Percentiles rank a stretch among this genome's conserved stretches.
Evolutionary conservation across 2,329 filamentous ascomycete genomes (phyloP).

Genomic region (Periconia sp.): DNA sequence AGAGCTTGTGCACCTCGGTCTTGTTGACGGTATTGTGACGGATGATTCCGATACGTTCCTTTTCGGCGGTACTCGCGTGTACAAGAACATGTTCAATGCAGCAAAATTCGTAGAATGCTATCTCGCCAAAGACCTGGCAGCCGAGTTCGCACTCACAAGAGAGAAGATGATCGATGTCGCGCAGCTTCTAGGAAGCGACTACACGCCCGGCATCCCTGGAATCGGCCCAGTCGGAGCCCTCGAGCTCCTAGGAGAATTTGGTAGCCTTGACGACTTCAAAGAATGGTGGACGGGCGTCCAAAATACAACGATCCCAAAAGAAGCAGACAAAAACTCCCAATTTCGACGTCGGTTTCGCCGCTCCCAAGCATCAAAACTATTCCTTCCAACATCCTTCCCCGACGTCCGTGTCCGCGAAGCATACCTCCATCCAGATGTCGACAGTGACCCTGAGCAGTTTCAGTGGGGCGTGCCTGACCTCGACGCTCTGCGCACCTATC

Average conservation of each 20-base stretch:
- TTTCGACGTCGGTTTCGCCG: conserved; percentile 90
- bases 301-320: conserved; percentile 65
- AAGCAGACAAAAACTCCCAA: conserved; percentile 58
- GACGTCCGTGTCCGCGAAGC: conserved; percentile 78
- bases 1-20: conserved; percentile 80
- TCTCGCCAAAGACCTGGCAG: conserved; percentile 79
- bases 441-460: conserved; percentile 77
- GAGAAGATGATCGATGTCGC: conserved; percentile 87
- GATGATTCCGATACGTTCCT: conserved; percentile 97
- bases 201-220: conserved; percentile 88
- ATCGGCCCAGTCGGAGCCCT: conserved; percentile 94
- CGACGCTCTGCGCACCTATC: conserved; percentile 79
- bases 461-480: conserved; percentile 97
- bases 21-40: conserved; percentile 97
- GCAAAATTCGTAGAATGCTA: conserved; percentile 99
- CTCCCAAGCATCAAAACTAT: conserved; percentile 80
- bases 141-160: conserved; percentile 86
- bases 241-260: conserved; percentile 92
- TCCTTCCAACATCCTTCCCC: conserved; percentile 82
- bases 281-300: conserved; percentile 90
- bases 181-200: conserved; percentile 90
- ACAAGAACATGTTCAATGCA: conserved; percentile 99
- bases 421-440: conserved; percentile 86
- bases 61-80: conserved; percentile 93
- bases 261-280: conserved; percentile 74